Base-by-base conservation (phyloP, 2,329 filamentous ascomycete species). In the Aspergillus jensenii region DNA sequence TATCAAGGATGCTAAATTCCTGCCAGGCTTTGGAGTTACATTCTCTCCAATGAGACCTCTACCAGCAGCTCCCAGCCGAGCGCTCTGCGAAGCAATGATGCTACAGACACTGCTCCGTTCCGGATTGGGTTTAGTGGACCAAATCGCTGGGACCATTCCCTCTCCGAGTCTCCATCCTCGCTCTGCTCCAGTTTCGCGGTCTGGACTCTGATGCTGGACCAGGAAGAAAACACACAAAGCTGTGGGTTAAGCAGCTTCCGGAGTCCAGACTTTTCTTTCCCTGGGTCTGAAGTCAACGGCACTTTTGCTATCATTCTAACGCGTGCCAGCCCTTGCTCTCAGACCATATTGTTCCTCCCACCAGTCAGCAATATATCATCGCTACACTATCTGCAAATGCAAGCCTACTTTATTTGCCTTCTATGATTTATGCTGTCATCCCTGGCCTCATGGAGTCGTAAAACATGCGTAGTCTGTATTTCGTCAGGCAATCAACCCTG, bases 71-170 rank as follows among this genome's bases (percentile, higher is more conserved):
- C 27, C 15, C 35, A 37, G 14, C 14, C 15, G 35, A 37, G 27
- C 27, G 27, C 3, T 9, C 9, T 31, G 4, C 27, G 27, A 31
- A 31, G 27, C 27, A 31, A 11, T 31, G 9, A 31, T 31, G 9
- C 27, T 31, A 11, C 27, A 31, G 25, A 27, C 14, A 52, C 27
- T 27, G 15, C 39, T 50, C 47, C 19, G 40, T 40, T 51, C 54
- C 37, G 17, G 19, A 47, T 53, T 49, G 17, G 27, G 55, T 27
- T 57, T 57, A 57, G 49, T 17, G 49, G 49, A 23, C 49, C 33
- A 52, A 19, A 56, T 39, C 40, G 27, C 9, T 27, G 48, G 47
- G 9, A 31, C 41, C 15, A 46, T 41, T 35, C 21, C 47, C 39
- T 48, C 33, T 48, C 21, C 21, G 21, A 21, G 21, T 21, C 21